Conservation (phyloP, 257 asterid species). For the Capsicum pubescens region DNA sequence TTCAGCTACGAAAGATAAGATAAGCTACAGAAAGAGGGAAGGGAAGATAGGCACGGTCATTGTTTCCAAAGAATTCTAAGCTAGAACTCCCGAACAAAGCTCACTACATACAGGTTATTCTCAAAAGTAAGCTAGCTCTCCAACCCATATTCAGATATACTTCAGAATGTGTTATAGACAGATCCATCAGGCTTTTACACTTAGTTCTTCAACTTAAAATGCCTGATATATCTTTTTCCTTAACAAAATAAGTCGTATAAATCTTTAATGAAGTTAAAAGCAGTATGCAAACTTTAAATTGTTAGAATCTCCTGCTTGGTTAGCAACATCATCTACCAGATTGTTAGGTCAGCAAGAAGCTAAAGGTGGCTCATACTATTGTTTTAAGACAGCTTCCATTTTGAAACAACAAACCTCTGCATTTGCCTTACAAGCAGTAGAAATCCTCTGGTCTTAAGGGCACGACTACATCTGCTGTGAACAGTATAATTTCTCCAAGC, state of each 20-base stretch:
- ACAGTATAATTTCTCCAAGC: too few species aligned
- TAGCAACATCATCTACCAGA: background rate
- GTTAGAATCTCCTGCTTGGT: background rate
- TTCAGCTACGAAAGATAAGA: background rate
- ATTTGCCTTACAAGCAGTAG: background rate
- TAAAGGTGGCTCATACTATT: background rate
- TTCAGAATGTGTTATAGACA: background rate
- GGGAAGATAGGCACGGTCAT: background rate
- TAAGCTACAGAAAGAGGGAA: background rate
- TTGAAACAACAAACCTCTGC: background rate
- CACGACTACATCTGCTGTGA: background rate
- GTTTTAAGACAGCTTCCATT: background rate
- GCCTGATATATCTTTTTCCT: background rate
- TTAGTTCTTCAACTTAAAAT: background rate
- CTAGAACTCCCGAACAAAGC: constrained; percentile 7
- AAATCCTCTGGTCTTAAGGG: background rate
- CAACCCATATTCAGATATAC: background rate
- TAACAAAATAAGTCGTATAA: background rate
- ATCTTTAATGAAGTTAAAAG: background rate
- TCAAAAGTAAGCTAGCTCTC: background rate
- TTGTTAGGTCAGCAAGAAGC: constrained; percentile 8
- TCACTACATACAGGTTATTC: background rate
- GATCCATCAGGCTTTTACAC: constrained; percentile 15
- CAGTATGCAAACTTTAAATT: background rate
- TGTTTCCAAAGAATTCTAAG: constrained; percentile 2